Conservation (phyloP, 495 filamentous ascomycete species). For the Apiosordaria backusii region DNA sequence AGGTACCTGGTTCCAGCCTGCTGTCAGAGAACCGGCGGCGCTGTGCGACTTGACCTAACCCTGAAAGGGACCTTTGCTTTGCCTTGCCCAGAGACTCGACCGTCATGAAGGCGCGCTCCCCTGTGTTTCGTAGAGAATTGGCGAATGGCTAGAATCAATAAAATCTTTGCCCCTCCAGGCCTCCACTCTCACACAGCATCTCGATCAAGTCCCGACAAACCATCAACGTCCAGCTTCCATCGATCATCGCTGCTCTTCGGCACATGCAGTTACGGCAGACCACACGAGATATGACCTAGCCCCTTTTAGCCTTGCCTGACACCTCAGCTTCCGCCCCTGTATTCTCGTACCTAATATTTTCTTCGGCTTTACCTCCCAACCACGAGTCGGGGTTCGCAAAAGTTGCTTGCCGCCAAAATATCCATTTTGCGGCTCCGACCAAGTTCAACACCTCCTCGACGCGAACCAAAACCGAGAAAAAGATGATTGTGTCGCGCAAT, state of each 20-base stretch:
- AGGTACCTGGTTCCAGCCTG: background rate
- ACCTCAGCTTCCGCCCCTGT: background rate
- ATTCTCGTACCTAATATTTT: background rate
- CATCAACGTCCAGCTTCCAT: background rate
- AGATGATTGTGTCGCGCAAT: conserved; percentile 18
- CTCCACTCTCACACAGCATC: background rate
- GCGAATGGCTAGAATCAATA: background rate
- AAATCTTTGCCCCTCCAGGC: background rate
- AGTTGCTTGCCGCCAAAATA: background rate
- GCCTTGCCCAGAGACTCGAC: background rate
- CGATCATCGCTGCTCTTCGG: background rate
- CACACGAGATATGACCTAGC: background rate
- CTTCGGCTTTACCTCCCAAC: background rate
- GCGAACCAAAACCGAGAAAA: background rate
- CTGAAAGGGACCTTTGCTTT: background rate
- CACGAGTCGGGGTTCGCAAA: background rate
- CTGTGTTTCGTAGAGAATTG: background rate
- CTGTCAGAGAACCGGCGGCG: background rate
- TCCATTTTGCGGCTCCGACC: background rate
- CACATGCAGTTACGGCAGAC: background rate
- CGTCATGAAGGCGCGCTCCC: background rate
- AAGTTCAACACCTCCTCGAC: background rate
- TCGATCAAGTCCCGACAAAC: background rate
- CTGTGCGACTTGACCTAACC: too few species aligned
- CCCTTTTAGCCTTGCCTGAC: background rate